Conservation (phyloP, 768 basidiomycete species). For the Mycena galopus region DNA sequence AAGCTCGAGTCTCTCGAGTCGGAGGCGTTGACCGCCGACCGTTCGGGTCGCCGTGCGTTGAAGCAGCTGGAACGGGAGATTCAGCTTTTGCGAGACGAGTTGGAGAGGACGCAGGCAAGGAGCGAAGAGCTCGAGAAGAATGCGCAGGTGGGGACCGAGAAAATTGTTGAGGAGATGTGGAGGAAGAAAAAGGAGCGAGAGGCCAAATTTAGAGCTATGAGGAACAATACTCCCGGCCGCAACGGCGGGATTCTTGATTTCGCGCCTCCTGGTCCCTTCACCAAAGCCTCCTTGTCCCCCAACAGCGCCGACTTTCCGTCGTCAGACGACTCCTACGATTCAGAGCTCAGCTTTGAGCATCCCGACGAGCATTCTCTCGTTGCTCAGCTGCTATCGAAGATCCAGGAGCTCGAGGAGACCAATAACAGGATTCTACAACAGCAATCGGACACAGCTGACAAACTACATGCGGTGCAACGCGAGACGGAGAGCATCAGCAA, state of each 20-base stretch:
- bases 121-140: conserved; percentile 81
- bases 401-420: conserved; percentile 81
- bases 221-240: conserved; percentile 52
- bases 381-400: conserved; percentile 79
- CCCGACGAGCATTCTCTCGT: conserved; percentile 66
- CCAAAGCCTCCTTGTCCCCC: conserved; percentile 21
- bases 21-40: conserved; percentile 76
- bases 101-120: conserved; percentile 80
- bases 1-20: conserved; percentile 83
- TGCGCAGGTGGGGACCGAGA: conserved; percentile 60
- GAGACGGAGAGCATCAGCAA: conserved; percentile 79
- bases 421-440: conserved; percentile 76
- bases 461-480: conserved; percentile 76
- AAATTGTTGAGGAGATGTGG: conserved; percentile 57
- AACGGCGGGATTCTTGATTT: conserved; percentile 64
- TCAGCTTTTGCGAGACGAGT: conserved; percentile 75
- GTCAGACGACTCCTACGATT: conserved; percentile 23
- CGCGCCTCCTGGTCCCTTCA: conserved; percentile 66
- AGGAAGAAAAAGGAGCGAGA: conserved; percentile 65
- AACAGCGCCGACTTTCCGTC: conserved; percentile 24
- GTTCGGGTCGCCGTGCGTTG: conserved; percentile 75
- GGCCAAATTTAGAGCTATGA: conserved; percentile 66
- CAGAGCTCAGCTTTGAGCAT: conserved; percentile 30
- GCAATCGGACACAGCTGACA: conserved; percentile 71
- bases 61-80: conserved; percentile 87